Percentiles rank a stretch among this genome's conserved stretches.
These are phyloP conservation scores for Pedinophyceae sp. DNA, from an alignment of 139 green algal genomes.

Conservation along the genomic window DNA sequence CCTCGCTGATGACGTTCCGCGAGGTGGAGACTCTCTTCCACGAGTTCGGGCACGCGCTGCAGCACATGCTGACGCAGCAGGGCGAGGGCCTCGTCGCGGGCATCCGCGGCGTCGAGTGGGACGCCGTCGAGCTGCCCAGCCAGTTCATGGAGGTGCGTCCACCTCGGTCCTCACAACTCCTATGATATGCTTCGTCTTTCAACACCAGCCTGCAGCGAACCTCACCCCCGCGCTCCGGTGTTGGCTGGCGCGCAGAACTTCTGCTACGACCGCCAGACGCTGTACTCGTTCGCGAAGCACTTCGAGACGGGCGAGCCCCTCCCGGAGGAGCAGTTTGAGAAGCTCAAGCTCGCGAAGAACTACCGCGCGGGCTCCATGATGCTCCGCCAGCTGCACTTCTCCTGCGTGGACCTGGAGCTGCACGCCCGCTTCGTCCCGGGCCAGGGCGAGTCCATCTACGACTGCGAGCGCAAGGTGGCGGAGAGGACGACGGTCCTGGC, in stretches of 20 bases:
- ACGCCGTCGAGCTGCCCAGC: constrained; percentile 68
- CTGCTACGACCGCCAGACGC: constrained; percentile 48
- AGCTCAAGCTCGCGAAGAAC: constrained; percentile 64
- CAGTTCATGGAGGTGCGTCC: constrained; percentile 89
- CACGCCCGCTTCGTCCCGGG: constrained; percentile 60
- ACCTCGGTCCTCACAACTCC: too few relatives aligned
- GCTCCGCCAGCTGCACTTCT: constrained; percentile 82
- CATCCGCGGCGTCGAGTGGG: constrained; percentile 85
- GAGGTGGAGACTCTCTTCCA: constrained; percentile 96
- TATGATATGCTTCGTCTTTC: constrained; percentile 23
- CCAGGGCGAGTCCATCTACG: constrained; percentile 38
- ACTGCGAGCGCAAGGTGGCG: constrained; percentile 36
- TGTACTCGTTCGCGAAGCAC: constrained; percentile 77
- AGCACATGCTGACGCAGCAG: constrained; percentile 89
- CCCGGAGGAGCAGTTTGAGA: constrained; percentile 76
- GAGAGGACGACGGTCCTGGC: constrained; percentile 40
- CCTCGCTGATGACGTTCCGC: constrained; percentile 89
- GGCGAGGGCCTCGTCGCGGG: constrained; percentile 67
- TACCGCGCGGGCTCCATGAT: constrained; percentile 62
- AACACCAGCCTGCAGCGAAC: constrained; percentile 20
- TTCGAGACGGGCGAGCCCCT: constrained; percentile 71
- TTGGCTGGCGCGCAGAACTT: too few relatives aligned
- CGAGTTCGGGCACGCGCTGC: constrained; percentile 81
- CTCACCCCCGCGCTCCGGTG: too few relatives aligned
- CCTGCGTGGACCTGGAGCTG: constrained; percentile 71